These are phyloP conservation scores for Climacium dendroides DNA, from an alignment of 225 moss, liverwort and hornwort genomes.

Conservation along the genomic window DNA sequence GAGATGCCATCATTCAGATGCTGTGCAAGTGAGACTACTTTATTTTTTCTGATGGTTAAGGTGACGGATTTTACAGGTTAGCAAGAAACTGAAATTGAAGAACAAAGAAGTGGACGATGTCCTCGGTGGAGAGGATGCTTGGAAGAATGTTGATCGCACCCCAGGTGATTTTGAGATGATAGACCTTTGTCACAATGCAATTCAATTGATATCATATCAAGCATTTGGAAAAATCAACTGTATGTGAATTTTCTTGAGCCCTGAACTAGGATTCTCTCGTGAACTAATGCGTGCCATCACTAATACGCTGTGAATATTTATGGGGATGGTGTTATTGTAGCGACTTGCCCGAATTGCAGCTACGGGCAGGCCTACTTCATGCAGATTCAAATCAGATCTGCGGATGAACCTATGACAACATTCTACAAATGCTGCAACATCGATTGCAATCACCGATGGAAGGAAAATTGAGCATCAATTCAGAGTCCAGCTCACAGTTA, in stretches of 20 bases:
- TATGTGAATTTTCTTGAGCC: not conserved
- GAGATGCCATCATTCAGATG: not conserved
- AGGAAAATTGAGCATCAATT: conserved; percentile 44
- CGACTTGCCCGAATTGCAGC: conserved; percentile 77
- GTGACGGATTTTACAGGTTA: conserved; percentile 36
- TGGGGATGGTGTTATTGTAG: conserved; percentile 24
- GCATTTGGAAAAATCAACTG: not conserved
- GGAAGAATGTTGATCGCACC: conserved; percentile 98
- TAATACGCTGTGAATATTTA: not conserved
- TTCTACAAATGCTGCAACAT: conserved; percentile 97
- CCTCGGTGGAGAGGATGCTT: conserved; percentile 92
- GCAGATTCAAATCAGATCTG: conserved; percentile 99
- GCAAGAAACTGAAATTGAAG: conserved; percentile 75
- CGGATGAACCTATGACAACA: conserved; percentile 96
- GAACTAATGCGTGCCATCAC: not conserved
- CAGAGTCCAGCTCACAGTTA: not conserved
- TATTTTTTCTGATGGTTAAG: not conserved
- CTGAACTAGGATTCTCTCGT: not conserved
- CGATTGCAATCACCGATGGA: conserved; percentile 75
- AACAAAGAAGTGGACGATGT: conserved; percentile 93
- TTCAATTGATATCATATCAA: not conserved
- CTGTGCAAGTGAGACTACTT: not conserved
- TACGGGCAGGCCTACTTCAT: conserved; percentile 91
- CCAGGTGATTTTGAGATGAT: conserved; percentile 28
- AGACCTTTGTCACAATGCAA: not conserved